These are phyloP conservation scores for Tetradesmus obliquus DNA, from an alignment of 139 green algal genomes.

Conservation along the genomic window DNA sequence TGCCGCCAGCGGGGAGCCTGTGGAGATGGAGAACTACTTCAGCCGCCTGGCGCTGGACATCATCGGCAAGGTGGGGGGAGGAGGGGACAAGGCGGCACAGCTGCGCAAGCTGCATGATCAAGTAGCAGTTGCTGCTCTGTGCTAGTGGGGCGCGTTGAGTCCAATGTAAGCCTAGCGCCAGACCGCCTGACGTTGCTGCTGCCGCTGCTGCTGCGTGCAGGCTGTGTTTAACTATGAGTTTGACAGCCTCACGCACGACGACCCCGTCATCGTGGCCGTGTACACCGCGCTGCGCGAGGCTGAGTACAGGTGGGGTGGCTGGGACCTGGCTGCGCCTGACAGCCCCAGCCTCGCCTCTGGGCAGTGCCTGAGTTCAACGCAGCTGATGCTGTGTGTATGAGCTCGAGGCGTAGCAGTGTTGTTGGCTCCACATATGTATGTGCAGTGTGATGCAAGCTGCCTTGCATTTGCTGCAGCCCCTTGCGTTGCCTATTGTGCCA, in stretches of 20 bases:
- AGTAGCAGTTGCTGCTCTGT: not conserved
- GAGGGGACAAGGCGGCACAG: not conserved
- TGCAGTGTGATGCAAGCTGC: too few species aligned
- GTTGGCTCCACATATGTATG: too few species aligned
- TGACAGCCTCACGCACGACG: constrained; percentile 89
- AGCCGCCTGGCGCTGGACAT: constrained; percentile 95
- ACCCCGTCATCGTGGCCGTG: constrained; percentile 94
- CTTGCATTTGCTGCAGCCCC: too few species aligned
- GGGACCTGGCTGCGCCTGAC: not conserved
- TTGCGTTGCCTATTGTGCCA: too few species aligned
- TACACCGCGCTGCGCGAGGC: constrained; percentile 95
- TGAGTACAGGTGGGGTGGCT: constrained; percentile 76
- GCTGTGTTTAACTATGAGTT: constrained; percentile 99
- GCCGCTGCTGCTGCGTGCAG: constrained; percentile 57
- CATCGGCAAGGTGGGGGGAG: constrained; percentile 78
- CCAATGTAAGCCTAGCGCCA: not conserved
- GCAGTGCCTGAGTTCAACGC: too few species aligned
- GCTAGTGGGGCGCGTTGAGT: not conserved
- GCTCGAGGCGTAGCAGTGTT: not conserved
- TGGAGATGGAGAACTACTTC: constrained; percentile 98
- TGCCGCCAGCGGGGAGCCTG: constrained; percentile 37
- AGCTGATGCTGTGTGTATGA: not conserved
- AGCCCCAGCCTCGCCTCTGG: too few species aligned
- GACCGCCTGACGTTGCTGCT: not conserved
- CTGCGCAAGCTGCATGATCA: not conserved